A percentile compares a stretch with the other conserved stretches of the same genome.
Evolutionary conservation across 225 moss, liverwort and hornwort genomes (phyloP).

Genomic region (Physcomitrium patens): DNA sequence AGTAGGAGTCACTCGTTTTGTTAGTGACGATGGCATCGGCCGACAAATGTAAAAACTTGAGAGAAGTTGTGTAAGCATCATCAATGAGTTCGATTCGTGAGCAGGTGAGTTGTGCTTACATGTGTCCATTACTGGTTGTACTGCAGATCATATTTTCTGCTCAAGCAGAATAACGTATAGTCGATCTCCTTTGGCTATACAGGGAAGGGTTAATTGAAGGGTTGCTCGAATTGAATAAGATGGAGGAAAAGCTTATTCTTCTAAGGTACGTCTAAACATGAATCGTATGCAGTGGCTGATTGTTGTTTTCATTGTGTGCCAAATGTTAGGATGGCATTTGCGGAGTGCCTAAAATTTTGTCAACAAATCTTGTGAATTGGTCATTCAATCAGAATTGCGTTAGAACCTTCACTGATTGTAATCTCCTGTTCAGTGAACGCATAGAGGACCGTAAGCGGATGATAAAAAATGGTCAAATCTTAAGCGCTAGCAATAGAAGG

Average conservation of each 20-base stretch:
- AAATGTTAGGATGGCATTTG: not conserved
- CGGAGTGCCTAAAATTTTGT: not conserved
- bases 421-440: conserved; percentile 27
- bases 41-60: not conserved
- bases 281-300: conserved; percentile 3
- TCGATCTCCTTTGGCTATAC: conserved; percentile 17
- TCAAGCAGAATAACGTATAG: conserved; percentile 10
- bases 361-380: not conserved
- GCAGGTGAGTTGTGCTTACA: not conserved
- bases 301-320: not conserved
- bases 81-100: not conserved
- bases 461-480: conserved; percentile 15
- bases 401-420: not conserved
- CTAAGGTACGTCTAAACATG: conserved; percentile 17
- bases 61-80: not conserved
- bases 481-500: conserved; percentile 30
- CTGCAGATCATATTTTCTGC: conserved; percentile 8
- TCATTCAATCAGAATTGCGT: conserved; percentile 5
- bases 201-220: conserved; percentile 15
- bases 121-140: not conserved
- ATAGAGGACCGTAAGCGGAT: conserved; percentile 21
- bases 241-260: conserved; percentile 28
- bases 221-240: conserved; percentile 20
- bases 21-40: not conserved
- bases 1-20: too few species aligned